These are phyloP conservation scores for Rhododendron simsii DNA, from an alignment of 148 eudicot species.

Conservation along the genomic window DNA sequence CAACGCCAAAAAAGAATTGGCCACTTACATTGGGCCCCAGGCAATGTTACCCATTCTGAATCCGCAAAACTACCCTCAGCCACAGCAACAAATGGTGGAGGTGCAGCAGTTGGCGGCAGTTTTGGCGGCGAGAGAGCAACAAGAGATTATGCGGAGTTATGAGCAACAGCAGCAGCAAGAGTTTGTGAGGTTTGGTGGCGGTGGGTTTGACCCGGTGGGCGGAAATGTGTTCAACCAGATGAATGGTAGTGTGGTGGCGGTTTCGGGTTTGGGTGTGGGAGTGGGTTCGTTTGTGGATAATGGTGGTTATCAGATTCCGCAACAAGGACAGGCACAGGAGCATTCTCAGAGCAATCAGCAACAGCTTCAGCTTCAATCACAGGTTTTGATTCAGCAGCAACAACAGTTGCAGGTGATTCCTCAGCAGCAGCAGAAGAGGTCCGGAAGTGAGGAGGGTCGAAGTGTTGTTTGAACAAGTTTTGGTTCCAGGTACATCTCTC, in stretches of 20 bases:
- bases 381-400: slow-evolving; percentile 17
- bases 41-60: slow-evolving; percentile 49
- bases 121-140: slow-evolving; percentile 46
- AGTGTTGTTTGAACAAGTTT: slow-evolving; percentile 21
- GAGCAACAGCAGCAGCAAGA: slow-evolving; percentile 44
- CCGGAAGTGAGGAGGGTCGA: slow-evolving; percentile 36
- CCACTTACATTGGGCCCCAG: slow-evolving; percentile 51
- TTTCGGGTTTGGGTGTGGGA: slow-evolving; percentile 32
- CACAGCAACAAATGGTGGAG: slow-evolving; percentile 29
- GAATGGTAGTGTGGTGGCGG: slow-evolving; percentile 18
- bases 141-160: slow-evolving; percentile 46
- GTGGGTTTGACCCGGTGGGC: slow-evolving; percentile 20
- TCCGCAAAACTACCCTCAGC: slow-evolving; percentile 29
- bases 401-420: slow-evolving; percentile 26
- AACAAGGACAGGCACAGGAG: slow-evolving; percentile 18
- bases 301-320: slow-evolving; percentile 27
- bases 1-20: slow-evolving; percentile 57
- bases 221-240: slow-evolving; percentile 30
- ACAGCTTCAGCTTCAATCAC: slow-evolving; percentile 14
- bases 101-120: slow-evolving; percentile 50
- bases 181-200: slow-evolving; percentile 21
- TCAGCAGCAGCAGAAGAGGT: slow-evolving; percentile 28
- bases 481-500: slow-evolving; percentile 11
- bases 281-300: slow-evolving; percentile 33
- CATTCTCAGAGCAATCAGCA: slow-evolving; percentile 13